phyloP scores from a whole-genome alignment of 2,329 filamentous ascomycete genomes.

The Pleurostoma richardsiae region DNA sequence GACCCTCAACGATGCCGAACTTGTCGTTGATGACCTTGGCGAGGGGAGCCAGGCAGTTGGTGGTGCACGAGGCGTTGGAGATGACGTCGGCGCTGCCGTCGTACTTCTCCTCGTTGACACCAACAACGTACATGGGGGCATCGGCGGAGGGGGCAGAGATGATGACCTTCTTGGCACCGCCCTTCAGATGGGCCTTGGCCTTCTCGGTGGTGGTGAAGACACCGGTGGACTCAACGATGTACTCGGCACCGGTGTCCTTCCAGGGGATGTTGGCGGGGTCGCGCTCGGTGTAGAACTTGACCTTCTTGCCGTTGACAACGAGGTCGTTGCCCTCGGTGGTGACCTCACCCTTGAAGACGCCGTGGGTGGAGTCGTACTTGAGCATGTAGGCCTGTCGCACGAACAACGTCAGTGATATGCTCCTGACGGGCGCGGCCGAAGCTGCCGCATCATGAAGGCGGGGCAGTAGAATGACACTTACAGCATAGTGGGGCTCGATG shows the following conservation, averaged over 20 bases:
- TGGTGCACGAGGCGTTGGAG: conserved; percentile 99
- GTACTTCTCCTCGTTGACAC: conserved; percentile 95
- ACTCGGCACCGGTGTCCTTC: conserved; percentile 79
- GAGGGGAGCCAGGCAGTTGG: conserved; percentile 98
- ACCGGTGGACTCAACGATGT: conserved; percentile 97
- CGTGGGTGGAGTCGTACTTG: conserved; percentile 98
- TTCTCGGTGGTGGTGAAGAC: conserved; percentile 99
- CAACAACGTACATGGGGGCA: conserved; percentile 99
- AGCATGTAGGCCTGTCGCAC: conserved; percentile 86
- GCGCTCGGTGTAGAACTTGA: conserved; percentile 91
- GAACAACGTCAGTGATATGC: too few species aligned
- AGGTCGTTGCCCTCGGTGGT: conserved; percentile 66
- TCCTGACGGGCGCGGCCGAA: neutral
- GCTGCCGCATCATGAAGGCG: neutral
- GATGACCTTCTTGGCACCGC: conserved; percentile 96
- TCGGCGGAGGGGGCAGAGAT: conserved; percentile 90
- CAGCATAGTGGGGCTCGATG: conserved; percentile 96
- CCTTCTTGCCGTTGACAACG: conserved; percentile 86
- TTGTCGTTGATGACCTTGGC: conserved; percentile 99
- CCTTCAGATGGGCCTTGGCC: conserved; percentile 89
- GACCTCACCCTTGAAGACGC: conserved; percentile 90
- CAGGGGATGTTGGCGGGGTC: conserved; percentile 90
- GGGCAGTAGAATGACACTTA: conserved; percentile 48
- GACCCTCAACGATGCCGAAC: conserved; percentile 94
- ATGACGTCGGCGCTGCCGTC: conserved; percentile 86